Base-by-base conservation (phyloP, 768 basidiomycete genomes). In the Psilocybe cubensis region DNA sequence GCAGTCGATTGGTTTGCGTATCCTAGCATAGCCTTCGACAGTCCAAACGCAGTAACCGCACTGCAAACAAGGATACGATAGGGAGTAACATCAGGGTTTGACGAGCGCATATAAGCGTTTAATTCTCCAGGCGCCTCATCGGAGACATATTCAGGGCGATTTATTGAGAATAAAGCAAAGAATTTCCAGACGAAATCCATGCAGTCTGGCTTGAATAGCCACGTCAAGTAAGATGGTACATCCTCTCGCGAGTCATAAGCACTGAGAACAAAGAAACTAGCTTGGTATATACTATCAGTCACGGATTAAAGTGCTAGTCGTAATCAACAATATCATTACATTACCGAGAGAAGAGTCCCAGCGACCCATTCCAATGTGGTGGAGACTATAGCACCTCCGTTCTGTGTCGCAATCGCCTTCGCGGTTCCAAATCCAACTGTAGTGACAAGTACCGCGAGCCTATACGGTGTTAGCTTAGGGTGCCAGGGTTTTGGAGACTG, bases 391-490 rank as follows among this genome's bases (percentile, higher is more conserved):
- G 21, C n/a, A 11, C 45, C 18, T 12, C 56, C 62, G 3, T 45
- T 33, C 10, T 57, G 51, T 11, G 43, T 33, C 29, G 45, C 35
- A 28, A 58, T 43, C 0, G 57, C 52, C 38, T 63, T 63, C 5
- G 43, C 21, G 2, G 52, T 54, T 8, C 62, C 59, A 0, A 60
- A 25, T 18, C 35, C 41, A 17, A 58, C 24, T 3, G 56, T 57
- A 5, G 49, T 17, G 2, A 46, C 14, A 9, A 60, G 12, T 3
- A 46, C 44, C 11, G 51, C 44, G 3, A 63, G 46, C 12, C 62
- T 55, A 51, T 45, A 63, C 1, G 52, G 55, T 9, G 62, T 54
- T n/a, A 63, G n/a, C 52, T 60, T 63, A 0, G 62, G 62, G 21
- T 63, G 56, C 62, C 62, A 63, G n/a, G 11, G 17, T 14, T 5